Evolutionary conservation across 192 early-diverging fungal genomes (phyloP).

Genomic region (Haplosporangium gracile): DNA sequence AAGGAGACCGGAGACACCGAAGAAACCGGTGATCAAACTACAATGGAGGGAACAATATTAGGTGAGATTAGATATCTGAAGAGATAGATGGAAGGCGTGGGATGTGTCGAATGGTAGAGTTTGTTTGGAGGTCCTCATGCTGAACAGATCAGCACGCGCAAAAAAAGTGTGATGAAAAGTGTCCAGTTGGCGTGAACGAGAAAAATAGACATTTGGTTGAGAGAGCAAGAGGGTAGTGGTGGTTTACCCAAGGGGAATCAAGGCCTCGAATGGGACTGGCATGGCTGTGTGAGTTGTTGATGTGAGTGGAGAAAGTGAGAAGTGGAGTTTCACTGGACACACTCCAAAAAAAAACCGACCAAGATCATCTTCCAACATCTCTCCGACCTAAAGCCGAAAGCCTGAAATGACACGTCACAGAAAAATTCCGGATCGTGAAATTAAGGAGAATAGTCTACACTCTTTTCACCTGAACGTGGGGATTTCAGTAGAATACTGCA

Average conservation of each 20-base stretch:
- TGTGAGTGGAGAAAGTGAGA: constrained; percentile 21
- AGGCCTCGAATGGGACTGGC: constrained; percentile 85
- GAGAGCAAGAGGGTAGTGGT: not conserved
- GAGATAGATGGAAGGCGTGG: not conserved
- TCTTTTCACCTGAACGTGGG: too few species aligned
- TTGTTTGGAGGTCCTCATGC: not conserved
- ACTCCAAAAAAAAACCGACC: not conserved
- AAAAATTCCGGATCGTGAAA: not conserved
- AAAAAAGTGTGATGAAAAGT: not conserved
- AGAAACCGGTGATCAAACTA: constrained; percentile 75
- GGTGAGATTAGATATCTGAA: not conserved
- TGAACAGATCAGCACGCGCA: constrained; percentile 1
- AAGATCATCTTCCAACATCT: not conserved
- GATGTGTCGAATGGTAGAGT: not conserved
- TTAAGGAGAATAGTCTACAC: not conserved
- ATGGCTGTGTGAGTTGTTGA: constrained; percentile 47
- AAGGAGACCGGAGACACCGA: constrained; percentile 70
- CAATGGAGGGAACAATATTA: not conserved
- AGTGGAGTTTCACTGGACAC: not conserved
- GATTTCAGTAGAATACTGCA: too few species aligned
- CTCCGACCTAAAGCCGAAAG: not conserved
- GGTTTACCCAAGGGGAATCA: constrained; percentile 75
- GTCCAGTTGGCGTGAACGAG: too few species aligned
- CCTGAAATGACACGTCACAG: not conserved
- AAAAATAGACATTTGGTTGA: not conserved